Percentiles rank a stretch among this genome's conserved stretches.
Conservation (phyloP, 495 filamentous ascomycete species). For the Hypoxylon lenormandii region DNA sequence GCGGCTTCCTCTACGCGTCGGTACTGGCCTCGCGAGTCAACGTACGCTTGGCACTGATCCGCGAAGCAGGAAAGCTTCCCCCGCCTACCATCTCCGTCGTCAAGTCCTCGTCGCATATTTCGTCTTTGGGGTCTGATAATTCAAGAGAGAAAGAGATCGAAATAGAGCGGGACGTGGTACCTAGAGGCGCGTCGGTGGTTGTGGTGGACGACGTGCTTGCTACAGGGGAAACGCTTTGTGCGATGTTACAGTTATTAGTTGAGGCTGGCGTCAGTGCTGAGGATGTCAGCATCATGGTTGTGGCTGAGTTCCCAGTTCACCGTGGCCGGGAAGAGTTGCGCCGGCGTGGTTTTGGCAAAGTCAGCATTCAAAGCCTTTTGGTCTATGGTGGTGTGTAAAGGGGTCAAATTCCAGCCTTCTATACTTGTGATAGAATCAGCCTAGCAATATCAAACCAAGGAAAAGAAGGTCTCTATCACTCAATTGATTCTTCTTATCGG, state of each 20-base stretch:
- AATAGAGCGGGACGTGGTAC: conserved; percentile 63
- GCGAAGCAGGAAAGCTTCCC: conserved; percentile 70
- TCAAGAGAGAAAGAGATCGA: conserved; percentile 62
- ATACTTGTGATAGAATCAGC: no score
- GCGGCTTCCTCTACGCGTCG: conserved; percentile 70
- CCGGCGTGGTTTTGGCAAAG: conserved; percentile 66
- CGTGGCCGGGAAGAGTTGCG: conserved; percentile 67
- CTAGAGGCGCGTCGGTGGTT: conserved; percentile 62
- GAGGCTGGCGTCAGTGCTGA: conserved; percentile 60
- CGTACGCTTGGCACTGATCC: conserved; percentile 66
- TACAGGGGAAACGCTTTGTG: conserved; percentile 70
- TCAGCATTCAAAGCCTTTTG: conserved; percentile 69
- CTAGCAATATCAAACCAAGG: no score
- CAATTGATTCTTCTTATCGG: no score
- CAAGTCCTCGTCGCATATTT: conserved; percentile 69
- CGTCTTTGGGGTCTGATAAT: conserved; percentile 56
- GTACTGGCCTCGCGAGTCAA: conserved; percentile 61
- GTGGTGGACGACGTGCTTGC: conserved; percentile 75
- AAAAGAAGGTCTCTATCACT: no score
- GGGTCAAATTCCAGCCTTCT: no score
- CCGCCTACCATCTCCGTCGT: conserved; percentile 66
- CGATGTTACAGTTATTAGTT: conserved; percentile 65
- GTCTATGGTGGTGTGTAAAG: conserved; percentile 67
- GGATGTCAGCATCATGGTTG: conserved; percentile 65
- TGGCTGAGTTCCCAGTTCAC: conserved; percentile 73